Evolutionary conservation across 1,284 basidiomycete genomes (phyloP).

Genomic region (Peniophora sp.): DNA sequence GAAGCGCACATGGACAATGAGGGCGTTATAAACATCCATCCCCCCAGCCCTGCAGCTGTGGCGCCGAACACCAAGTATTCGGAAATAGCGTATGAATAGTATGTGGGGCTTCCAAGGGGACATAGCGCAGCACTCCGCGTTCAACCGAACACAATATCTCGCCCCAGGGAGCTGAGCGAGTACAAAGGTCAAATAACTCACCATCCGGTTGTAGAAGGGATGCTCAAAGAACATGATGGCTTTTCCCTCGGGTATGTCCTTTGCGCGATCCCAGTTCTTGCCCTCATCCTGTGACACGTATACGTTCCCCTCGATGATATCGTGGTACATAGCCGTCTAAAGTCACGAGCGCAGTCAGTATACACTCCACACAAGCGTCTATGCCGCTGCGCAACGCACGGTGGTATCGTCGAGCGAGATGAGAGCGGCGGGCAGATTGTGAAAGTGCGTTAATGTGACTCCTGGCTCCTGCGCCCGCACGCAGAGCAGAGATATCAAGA

Average conservation of each 20-base stretch:
- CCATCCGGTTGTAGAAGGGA: conserved; percentile 75
- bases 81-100: no score
- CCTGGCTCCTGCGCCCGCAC: conserved; percentile 32
- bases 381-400: conserved; percentile 33
- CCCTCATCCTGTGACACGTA: conserved; percentile 89
- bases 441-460: conserved; percentile 40
- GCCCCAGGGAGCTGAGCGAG: no score
- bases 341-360: not conserved
- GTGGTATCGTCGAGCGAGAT: conserved; percentile 92
- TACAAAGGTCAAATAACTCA: no score
- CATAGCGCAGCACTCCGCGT: no score
- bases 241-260: conserved; percentile 54
- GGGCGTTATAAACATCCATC: no score
- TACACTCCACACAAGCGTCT: no score
- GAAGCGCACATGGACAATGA: no score
- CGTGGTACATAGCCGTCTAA: conserved; percentile 80
- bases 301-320: conserved; percentile 60
- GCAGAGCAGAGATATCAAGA: conserved; percentile 13
- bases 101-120: no score
- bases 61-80: no score
- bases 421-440: conserved; percentile 74
- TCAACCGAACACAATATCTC: no score
- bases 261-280: conserved; percentile 64
- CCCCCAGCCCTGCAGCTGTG: no score
- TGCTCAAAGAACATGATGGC: conserved; percentile 79